These are phyloP conservation scores for Ilex aquifolium DNA, from an alignment of 257 asterid genomes.

Conservation along the genomic window DNA sequence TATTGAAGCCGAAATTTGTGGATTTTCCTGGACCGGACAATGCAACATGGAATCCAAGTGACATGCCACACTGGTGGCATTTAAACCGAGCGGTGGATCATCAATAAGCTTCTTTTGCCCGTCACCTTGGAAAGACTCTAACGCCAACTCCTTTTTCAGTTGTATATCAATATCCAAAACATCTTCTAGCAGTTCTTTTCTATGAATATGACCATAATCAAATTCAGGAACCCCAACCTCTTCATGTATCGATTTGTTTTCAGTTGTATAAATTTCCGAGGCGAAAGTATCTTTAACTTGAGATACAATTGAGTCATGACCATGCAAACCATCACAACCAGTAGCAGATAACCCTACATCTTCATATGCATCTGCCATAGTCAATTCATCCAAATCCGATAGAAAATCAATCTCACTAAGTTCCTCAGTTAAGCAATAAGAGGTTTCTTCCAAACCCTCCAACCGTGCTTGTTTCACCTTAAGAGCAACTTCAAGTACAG, in stretches of 20 bases:
- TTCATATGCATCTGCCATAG: constrained; percentile 62
- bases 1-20: constrained; percentile 23
- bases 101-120: constrained; percentile 15
- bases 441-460: constrained; percentile 34
- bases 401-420: constrained; percentile 32
- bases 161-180: constrained; percentile 19
- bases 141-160: constrained; percentile 15
- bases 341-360: constrained; percentile 44
- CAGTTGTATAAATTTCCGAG: constrained; percentile 26
- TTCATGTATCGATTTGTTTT: constrained; percentile 22
- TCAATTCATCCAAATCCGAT: constrained; percentile 57
- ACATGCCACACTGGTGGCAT: constrained; percentile 17
- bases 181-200: constrained; percentile 13
- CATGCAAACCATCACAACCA: constrained; percentile 19
- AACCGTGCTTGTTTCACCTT: constrained; percentile 71
- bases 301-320: constrained; percentile 34
- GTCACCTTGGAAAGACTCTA: constrained; percentile 22
- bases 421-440: constrained; percentile 15
- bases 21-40: constrained; percentile 23
- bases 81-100: constrained; percentile 19
- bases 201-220: constrained; percentile 13
- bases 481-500: constrained; percentile 73
- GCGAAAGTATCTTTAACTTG: constrained; percentile 53
- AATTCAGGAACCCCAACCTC: constrained; percentile 22
- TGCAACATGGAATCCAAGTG: constrained; percentile 17